Evolutionary conservation across 2,329 filamentous ascomycete species (phyloP).

Genomic region (Eutypella sp.): DNA sequence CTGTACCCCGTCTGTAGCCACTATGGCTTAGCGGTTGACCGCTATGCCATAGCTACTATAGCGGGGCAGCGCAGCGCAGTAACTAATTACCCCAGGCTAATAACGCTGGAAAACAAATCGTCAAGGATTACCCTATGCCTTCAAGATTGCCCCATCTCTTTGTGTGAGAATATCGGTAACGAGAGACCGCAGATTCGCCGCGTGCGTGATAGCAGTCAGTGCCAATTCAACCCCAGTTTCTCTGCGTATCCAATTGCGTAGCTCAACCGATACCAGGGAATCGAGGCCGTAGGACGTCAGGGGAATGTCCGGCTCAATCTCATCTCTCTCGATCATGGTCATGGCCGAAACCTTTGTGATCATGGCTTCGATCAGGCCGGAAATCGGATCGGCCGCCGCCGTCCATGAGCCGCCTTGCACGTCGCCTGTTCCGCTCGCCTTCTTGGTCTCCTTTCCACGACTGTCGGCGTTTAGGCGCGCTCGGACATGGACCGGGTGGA

Average conservation of each 20-base stretch:
- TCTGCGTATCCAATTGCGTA: slow-evolving; percentile 7
- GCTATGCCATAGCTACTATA: no score
- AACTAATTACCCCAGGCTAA: no score
- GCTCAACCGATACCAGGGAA: slow-evolving; percentile 2
- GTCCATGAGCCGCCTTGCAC: background rate
- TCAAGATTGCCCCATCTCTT: slow-evolving; percentile 5
- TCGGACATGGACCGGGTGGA: slow-evolving; percentile 6
- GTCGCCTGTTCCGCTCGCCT: background rate
- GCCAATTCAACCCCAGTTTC: slow-evolving; percentile 18
- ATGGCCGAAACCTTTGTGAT: slow-evolving; percentile 1
- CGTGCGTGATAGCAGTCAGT: slow-evolving; percentile 9
- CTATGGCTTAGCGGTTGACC: no score
- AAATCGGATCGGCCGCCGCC: background rate
- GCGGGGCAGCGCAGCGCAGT: no score
- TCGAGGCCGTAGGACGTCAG: slow-evolving; percentile 1
- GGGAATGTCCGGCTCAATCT: background rate
- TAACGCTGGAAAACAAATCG: no score
- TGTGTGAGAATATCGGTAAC: slow-evolving; percentile 7
- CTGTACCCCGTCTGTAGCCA: no score
- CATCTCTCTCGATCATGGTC: slow-evolving; percentile 2
- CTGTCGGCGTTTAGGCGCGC: slow-evolving; percentile 2
- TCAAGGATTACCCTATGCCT: no score
- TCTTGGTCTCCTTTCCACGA: background rate
- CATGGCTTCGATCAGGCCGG: background rate
- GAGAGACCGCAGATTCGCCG: slow-evolving; percentile 5